Percentiles rank a stretch among this genome's conserved stretches.
Conservation (phyloP, 306 rosid genomes). For the Canavalia gladiata region DNA sequence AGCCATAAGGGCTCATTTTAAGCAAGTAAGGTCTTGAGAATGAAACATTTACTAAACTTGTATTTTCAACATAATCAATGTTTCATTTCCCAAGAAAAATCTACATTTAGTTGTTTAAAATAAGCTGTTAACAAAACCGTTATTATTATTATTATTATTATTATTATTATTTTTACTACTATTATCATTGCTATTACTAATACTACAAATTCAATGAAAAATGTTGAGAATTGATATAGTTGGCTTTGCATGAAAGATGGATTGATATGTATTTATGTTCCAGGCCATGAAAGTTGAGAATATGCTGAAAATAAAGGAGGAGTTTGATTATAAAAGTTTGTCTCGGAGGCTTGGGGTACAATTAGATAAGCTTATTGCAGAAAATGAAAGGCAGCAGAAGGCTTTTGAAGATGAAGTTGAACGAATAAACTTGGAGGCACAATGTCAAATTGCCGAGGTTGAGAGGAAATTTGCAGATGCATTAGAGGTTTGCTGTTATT, state of each 20-base stretch:
- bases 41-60: too few species aligned
- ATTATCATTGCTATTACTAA: too few species aligned
- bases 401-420: constrained; percentile 84
- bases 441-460: constrained; percentile 76
- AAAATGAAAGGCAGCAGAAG: constrained; percentile 95
- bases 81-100: too few species aligned
- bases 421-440: constrained; percentile 76
- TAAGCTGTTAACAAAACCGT: not conserved
- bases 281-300: constrained; percentile 99
- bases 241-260: constrained; percentile 17
- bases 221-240: constrained; percentile 22
- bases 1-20: too few species aligned
- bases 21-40: too few species aligned
- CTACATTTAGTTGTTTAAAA: too few species aligned
- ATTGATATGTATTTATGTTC: constrained; percentile 41
- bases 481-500: constrained; percentile 74
- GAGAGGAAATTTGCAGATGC: constrained; percentile 93
- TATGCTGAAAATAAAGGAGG: constrained; percentile 96
- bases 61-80: too few species aligned
- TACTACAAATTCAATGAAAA: constrained; percentile 32
- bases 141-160: not conserved
- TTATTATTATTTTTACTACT: not conserved
- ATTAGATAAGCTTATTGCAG: constrained; percentile 87
- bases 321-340: constrained; percentile 96
- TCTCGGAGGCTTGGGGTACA: constrained; percentile 90